Evolutionary conservation across 1,139 yeast species (phyloP).

Genomic region (Dujonia santamariae): DNA sequence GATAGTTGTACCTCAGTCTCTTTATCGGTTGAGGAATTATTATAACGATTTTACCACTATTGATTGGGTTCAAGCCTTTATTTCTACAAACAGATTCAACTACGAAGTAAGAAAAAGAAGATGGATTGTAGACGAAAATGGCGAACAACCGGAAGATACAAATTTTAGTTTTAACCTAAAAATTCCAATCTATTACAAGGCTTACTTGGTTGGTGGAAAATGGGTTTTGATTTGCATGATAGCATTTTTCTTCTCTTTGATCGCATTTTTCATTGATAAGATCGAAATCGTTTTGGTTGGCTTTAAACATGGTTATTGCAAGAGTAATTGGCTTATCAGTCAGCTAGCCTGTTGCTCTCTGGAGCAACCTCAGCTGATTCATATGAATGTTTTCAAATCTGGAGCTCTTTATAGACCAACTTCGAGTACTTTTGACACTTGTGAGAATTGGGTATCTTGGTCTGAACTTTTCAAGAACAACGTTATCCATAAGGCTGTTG

Average conservation of each 20-base stretch:
- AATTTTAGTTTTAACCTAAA: neutral
- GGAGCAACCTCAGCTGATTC: neutral
- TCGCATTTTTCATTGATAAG: conserved; percentile 53
- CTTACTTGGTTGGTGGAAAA: conserved; percentile 29
- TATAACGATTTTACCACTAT: conserved; percentile 68
- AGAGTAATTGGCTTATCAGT: conserved; percentile 43
- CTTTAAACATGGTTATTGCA: conserved; percentile 54
- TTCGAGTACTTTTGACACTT: conserved; percentile 14
- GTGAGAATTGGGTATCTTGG: conserved; percentile 51
- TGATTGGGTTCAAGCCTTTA: conserved; percentile 60
- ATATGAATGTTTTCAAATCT: conserved; percentile 19
- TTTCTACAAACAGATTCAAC: conserved; percentile 45
- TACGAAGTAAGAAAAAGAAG: conserved; percentile 29
- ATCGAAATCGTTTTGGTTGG: conserved; percentile 52
- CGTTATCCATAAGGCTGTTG: conserved; percentile 15
- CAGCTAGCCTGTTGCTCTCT: conserved; percentile 42
- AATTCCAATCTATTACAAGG: conserved; percentile 24
- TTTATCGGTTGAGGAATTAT: conserved; percentile 29
- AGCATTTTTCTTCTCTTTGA: conserved; percentile 46
- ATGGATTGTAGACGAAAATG: conserved; percentile 20
- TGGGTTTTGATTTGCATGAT: conserved; percentile 53
- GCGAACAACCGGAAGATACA: conserved; percentile 3
- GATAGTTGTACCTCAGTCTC: conserved; percentile 15
- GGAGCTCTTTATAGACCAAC: conserved; percentile 19
- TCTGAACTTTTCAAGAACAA: conserved; percentile 23